Conservation (phyloP, 805 yeast genomes). For the Ogataea nonfermentans region DNA sequence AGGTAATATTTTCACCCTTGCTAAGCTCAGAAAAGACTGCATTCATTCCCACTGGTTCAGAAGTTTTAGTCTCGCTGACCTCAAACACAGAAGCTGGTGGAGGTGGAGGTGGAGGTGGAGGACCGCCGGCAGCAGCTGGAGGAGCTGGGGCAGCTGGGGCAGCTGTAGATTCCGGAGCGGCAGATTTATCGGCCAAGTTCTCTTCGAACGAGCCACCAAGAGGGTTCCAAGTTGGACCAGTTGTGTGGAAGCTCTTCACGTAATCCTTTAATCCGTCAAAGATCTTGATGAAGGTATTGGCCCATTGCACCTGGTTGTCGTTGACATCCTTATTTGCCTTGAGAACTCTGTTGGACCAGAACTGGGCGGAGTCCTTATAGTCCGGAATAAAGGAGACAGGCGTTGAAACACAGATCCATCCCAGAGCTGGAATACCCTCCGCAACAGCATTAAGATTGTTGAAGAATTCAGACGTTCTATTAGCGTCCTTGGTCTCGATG, state of each 20-base stretch:
- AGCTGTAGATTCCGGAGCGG: conserved; percentile 19
- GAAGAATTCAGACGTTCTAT: conserved; percentile 62
- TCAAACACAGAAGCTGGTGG: conserved; percentile 85
- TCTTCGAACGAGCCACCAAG: conserved; percentile 58
- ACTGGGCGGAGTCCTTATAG: conserved; percentile 86
- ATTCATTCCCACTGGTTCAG: conserved; percentile 52
- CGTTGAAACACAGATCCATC: conserved; percentile 80
- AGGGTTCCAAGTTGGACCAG: conserved; percentile 82
- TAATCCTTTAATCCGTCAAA: conserved; percentile 71
- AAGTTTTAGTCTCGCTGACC: conserved; percentile 45
- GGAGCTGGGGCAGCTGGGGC: conserved; percentile 27
- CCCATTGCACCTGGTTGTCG: conserved; percentile 77
- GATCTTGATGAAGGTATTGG: conserved; percentile 55
- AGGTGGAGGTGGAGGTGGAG: conserved; percentile 85
- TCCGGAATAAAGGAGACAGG: conserved; percentile 79
- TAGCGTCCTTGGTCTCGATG: conserved; percentile 66
- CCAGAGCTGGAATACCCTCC: conserved; percentile 86
- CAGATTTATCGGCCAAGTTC: conserved; percentile 32
- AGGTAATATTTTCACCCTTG: conserved; percentile 80
- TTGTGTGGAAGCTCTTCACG: conserved; percentile 73
- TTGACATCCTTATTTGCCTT: conserved; percentile 80
- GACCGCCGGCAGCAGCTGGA: conserved; percentile 38
- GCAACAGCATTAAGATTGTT: conserved; percentile 79
- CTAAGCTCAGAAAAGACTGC: conserved; percentile 93
- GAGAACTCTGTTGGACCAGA: conserved; percentile 89